These are phyloP conservation scores for Sicyos edulis DNA, from an alignment of 306 rosid genomes.

Conservation along the genomic window DNA sequence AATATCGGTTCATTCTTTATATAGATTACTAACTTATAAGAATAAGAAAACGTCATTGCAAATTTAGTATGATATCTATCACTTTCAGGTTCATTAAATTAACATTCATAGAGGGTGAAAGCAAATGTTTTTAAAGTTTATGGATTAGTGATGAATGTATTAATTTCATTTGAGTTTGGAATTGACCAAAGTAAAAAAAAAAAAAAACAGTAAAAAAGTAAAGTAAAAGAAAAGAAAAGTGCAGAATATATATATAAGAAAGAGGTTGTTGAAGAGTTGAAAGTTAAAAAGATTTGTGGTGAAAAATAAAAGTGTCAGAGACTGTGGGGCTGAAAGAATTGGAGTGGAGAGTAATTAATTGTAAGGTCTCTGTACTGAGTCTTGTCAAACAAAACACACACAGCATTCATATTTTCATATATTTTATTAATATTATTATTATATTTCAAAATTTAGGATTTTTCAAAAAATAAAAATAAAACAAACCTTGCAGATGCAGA, in stretches of 20 bases:
- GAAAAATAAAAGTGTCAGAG: not conserved
- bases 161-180: too few relatives aligned
- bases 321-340: not conserved
- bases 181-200: not conserved
- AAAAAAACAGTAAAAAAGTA: not conserved
- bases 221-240: too few relatives aligned
- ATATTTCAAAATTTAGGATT: not conserved
- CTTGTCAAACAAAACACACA: conserved; percentile 10
- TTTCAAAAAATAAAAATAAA: too few relatives aligned
- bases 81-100: too few relatives aligned
- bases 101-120: not conserved
- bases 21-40: too few relatives aligned
- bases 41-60: too few relatives aligned
- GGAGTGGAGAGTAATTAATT: conserved; percentile 7
- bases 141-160: too few relatives aligned
- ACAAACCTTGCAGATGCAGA: not conserved
- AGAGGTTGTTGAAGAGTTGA: not conserved
- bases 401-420: not conserved
- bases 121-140: too few relatives aligned
- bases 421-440: not conserved
- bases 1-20: too few relatives aligned
- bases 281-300: not conserved
- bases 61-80: too few relatives aligned
- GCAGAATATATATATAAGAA: too few relatives aligned
- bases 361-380: conserved; percentile 5